phyloP scores from a whole-genome alignment of 257 asterid genomes.

The Nemophila menziesii region DNA sequence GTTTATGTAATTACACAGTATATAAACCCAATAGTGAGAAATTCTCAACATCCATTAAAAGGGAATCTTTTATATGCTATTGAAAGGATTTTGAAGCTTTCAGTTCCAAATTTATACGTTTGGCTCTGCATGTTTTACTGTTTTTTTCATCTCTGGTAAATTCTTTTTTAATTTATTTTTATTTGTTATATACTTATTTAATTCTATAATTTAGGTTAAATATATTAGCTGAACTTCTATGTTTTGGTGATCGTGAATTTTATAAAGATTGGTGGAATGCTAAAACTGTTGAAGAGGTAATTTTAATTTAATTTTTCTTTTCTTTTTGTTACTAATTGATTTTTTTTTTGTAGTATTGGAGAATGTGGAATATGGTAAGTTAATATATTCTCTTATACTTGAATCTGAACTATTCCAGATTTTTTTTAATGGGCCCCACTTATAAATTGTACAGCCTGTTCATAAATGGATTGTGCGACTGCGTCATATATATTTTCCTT shows the following conservation, averaged over 20 bases:
- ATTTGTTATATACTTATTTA: constrained; percentile 12
- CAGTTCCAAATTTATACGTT: constrained; percentile 89
- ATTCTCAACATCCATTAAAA: constrained; percentile 92
- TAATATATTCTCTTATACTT: too few species aligned
- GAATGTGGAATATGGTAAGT: constrained; percentile 99
- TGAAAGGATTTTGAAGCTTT: constrained; percentile 96
- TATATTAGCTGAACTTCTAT: constrained; percentile 85
- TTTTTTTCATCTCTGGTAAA: constrained; percentile 92
- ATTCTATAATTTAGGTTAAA: constrained; percentile 69
- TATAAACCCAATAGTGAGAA: constrained; percentile 82
- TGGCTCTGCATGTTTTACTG: constrained; percentile 99
- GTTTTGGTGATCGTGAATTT: constrained; percentile 98
- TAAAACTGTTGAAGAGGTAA: constrained; percentile 90
- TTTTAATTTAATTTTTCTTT: constrained; percentile 16
- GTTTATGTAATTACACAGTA: constrained; percentile 52
- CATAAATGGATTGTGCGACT: constrained; percentile 98
- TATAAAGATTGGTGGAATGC: constrained; percentile 99
- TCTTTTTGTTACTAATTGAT: constrained; percentile 21
- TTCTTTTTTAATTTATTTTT: constrained; percentile 14
- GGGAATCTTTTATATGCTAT: constrained; percentile 72
- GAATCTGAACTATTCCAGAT: too few species aligned
- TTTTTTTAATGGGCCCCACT: too few species aligned
- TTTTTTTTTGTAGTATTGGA: constrained; percentile 99
- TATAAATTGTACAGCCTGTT: constrained; percentile 99
- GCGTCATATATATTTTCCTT: constrained; percentile 92